These are phyloP conservation scores for Lactifluus piperatus DNA, from an alignment of 768 basidiomycete species.

Conservation along the genomic window DNA sequence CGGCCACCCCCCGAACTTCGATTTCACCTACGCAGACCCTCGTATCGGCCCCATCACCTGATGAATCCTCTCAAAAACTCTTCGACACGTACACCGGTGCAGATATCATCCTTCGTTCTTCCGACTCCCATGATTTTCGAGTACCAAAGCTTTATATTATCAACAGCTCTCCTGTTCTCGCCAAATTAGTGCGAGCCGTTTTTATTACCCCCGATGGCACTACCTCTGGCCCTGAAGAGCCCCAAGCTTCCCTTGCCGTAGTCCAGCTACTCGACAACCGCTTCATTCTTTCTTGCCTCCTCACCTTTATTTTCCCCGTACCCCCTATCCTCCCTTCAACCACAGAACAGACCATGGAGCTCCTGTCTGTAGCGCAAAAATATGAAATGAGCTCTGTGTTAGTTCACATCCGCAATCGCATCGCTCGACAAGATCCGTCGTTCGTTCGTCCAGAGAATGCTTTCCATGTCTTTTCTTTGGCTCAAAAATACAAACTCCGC, in stretches of 20 bases:
- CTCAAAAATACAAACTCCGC: not conserved
- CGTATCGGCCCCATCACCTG: not conserved
- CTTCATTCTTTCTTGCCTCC: not conserved
- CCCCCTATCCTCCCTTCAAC: not conserved
- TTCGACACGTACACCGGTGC: not conserved
- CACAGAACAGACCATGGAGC: not conserved
- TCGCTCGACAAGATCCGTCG: not conserved
- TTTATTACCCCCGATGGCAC: not conserved
- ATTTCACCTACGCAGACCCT: not conserved
- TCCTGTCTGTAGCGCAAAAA: conserved; percentile 4
- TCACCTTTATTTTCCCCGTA: not conserved
- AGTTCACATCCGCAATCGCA: not conserved
- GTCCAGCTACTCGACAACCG: not conserved
- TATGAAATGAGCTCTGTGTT: conserved; percentile 1
- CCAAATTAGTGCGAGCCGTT: not conserved
- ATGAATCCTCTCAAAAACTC: not conserved
- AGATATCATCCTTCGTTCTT: not conserved
- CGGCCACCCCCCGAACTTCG: not conserved
- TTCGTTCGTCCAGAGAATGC: not conserved
- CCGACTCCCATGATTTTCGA: not conserved
- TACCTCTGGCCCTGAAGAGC: not conserved
- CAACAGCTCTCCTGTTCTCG: not conserved
- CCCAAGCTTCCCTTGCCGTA: not conserved
- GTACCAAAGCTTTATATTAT: not conserved
- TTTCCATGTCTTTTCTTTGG: not conserved